Evolutionary conservation across 2,329 filamentous ascomycete species (phyloP).

Genomic region (Periconia sp.): DNA sequence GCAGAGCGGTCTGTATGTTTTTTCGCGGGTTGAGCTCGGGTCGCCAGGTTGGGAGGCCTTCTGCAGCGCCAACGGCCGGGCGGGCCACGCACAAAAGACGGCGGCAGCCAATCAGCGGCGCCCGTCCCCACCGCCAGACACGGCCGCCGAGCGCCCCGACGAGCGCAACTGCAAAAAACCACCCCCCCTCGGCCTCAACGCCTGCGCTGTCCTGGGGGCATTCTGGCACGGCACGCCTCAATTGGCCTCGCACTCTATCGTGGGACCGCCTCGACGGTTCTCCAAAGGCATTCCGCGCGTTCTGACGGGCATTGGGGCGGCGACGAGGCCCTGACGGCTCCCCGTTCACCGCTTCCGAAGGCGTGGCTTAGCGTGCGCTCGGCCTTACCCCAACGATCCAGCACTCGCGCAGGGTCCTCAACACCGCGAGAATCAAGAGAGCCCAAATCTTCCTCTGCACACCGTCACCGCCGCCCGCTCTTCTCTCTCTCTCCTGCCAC

Average conservation of each 20-base stretch:
- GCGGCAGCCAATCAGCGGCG: constrained; percentile 7
- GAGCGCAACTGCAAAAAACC: no score
- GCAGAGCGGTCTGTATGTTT: constrained; percentile 44
- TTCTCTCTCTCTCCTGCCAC: constrained; percentile 29
- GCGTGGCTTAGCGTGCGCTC: constrained; percentile 30
- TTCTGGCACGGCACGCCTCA: neutral
- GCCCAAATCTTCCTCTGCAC: constrained; percentile 40
- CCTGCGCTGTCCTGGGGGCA: neutral
- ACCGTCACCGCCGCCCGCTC: constrained; percentile 21
- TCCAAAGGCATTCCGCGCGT: neutral
- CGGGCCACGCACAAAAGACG: no score
- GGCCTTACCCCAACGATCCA: constrained; percentile 35
- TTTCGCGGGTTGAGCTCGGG: constrained; percentile 40
- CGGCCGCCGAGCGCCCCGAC: no score
- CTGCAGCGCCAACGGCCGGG: no score
- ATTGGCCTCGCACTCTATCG: neutral
- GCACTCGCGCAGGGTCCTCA: constrained; percentile 36
- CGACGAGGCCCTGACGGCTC: constrained; percentile 26
- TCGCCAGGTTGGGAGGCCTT: constrained; percentile 23
- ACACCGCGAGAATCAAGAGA: constrained; percentile 29
- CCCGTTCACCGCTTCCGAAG: constrained; percentile 40
- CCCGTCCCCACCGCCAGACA: no score
- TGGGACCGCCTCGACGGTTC: neutral
- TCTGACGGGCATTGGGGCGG: neutral
- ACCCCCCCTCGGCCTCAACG: no score